These are phyloP conservation scores for Penicillium atrosanguineum DNA, from an alignment of 495 filamentous ascomycete species.

Conservation along the genomic window DNA sequence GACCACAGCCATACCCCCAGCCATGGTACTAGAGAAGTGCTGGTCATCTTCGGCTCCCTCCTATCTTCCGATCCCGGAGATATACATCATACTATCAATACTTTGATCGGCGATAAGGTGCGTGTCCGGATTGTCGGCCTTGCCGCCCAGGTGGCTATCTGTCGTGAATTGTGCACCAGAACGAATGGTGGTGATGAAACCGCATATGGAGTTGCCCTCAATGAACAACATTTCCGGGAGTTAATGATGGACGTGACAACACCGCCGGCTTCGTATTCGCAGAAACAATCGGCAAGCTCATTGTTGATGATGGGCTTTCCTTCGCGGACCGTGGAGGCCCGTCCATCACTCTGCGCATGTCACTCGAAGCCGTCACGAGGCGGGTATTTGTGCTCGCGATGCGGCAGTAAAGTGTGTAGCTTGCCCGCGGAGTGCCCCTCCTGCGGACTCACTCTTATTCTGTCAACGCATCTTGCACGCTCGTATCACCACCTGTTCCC, in stretches of 20 bases:
- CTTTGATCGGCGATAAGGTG: conserved; percentile 75
- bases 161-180: conserved; percentile 77
- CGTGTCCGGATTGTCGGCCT: conserved; percentile 85
- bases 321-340: conserved; percentile 75
- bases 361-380: conserved; percentile 80
- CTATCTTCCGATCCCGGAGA: conserved; percentile 90
- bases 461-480: conserved; percentile 91
- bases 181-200: conserved; percentile 80
- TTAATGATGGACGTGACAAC: conserved; percentile 86
- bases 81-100: conserved; percentile 83
- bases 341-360: conserved; percentile 82
- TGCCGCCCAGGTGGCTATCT: conserved; percentile 88
- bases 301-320: conserved; percentile 99
- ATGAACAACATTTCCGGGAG: conserved; percentile 87
- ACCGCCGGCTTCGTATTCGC: conserved; percentile 73
- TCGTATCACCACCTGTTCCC: conserved; percentile 97
- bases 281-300: conserved; percentile 66
- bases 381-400: conserved; percentile 91
- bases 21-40: conserved; percentile 88
- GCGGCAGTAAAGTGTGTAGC: conserved; percentile 83
- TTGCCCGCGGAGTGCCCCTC: conserved; percentile 89
- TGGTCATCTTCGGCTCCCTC: conserved; percentile 89
- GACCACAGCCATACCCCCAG: conserved; percentile 73
- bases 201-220: conserved; percentile 76
- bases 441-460: conserved; percentile 88